Base-by-base conservation (phyloP, 495 filamentous ascomycete species). In the Aspergillus saccharolyticus region DNA sequence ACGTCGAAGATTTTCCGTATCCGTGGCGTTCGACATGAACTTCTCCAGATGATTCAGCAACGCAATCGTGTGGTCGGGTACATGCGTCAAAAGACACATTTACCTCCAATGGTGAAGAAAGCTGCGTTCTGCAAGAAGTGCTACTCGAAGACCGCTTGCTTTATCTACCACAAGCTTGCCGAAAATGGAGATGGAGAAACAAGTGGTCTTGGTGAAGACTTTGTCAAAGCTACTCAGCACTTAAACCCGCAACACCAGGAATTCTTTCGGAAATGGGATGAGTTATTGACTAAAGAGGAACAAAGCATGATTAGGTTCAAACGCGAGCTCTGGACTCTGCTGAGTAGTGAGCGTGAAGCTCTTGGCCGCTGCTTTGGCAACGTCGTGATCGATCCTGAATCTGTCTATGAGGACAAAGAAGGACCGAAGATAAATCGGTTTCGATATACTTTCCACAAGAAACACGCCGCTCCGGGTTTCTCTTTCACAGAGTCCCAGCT, bases 211-310 rank as follows among this genome's bases (percentile, higher is more conserved):
- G 83, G 84, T 56, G 79, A 87, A 1, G 84, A 87, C 58, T 96
- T 96, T 57, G 85, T 88, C 17, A 83, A 89, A 28, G 74, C 87
- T 3, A 89, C 92, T 43, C 71, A 80, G 52, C 87, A 94, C 65
- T 76, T 97, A 24, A 89, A 79, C 24, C 80, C 86, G 1, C 66
- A 72, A 3, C 90, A 96, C 68, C 80, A 80, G 54, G 82, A 84
- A 12, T 98, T 97, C 65, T 96, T 98, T 66, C 77, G 85, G 43
- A 96, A 93, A 66, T 98, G 94, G 94, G 93, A 98, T 69, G 79
- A 85, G 44, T 80, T 98, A 6, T 76, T 98, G 15, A 96, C 92
- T 1, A 96, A 94, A 67, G 94, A 98, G 70, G 94, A 98, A 67
- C 89, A 84, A 58, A 90, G 92, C 64, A 80, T 87, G 58, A 85